phyloP scores from a whole-genome alignment of 345 rosid species.

The Brassica juncea region DNA sequence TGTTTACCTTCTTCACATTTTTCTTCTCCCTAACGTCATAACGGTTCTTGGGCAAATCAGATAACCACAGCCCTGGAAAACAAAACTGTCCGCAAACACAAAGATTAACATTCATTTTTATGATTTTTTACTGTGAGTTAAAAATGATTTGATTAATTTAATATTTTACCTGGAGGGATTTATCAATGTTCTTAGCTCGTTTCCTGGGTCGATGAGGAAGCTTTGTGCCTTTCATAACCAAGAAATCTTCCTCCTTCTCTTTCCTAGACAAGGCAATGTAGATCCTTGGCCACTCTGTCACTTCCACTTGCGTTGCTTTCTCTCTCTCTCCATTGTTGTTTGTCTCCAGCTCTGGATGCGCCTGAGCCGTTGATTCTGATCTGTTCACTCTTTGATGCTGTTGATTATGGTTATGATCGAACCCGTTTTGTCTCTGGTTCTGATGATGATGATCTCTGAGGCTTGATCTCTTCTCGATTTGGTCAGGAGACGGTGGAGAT shows the following conservation, averaged over 20 bases:
- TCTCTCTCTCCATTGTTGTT: conserved; percentile 33
- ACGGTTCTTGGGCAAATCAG: conserved; percentile 66
- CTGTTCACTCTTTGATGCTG: conserved; percentile 36
- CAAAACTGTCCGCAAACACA: conserved; percentile 53
- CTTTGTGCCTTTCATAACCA: conserved; percentile 71
- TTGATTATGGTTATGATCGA: conserved; percentile 15
- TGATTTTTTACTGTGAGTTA: background rate
- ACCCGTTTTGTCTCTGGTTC: conserved; percentile 52
- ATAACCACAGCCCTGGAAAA: conserved; percentile 75
- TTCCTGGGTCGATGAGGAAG: conserved; percentile 72
- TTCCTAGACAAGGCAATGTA: conserved; percentile 55
- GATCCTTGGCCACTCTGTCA: conserved; percentile 61
- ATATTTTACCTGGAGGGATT: conserved; percentile 55
- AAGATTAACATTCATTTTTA: background rate
- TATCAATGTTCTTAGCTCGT: conserved; percentile 66
- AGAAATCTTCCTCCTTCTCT: conserved; percentile 74
- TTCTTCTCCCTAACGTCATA: conserved; percentile 83
- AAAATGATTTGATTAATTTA: background rate
- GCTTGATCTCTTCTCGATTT: conserved; percentile 48
- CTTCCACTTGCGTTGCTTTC: conserved; percentile 43
- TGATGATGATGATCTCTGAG: conserved; percentile 31
- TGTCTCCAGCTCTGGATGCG: conserved; percentile 26
- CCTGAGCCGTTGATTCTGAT: conserved; percentile 44
- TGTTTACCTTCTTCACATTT: conserved; percentile 62
- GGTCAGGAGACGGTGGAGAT: conserved; percentile 57